A percentile compares a stretch with the other conserved stretches of the same genome.
Conservation (phyloP, 2,329 filamentous ascomycete genomes). For the Fusarium brevicatenulatum region DNA sequence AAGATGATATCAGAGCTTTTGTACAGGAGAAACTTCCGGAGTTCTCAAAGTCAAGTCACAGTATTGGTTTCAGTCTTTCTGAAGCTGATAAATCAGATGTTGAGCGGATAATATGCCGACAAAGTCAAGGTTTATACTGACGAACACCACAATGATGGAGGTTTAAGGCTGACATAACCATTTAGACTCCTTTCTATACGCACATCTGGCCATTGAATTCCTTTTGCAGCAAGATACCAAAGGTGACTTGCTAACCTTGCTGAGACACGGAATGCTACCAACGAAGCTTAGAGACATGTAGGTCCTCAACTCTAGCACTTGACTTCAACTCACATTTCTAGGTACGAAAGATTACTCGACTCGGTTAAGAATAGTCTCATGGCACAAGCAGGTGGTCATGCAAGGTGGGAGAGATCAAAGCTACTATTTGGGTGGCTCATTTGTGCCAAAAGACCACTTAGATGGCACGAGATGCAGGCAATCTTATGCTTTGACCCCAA, state of each 20-base stretch:
- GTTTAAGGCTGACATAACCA: too few species aligned
- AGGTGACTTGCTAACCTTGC: fast-evolving
- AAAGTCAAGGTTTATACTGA: neutral
- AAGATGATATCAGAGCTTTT: neutral
- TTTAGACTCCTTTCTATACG: neutral
- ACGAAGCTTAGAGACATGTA: neutral
- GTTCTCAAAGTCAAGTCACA: neutral
- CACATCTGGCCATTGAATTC: neutral
- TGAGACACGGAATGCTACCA: neutral
- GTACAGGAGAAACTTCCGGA: neutral
- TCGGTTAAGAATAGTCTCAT: neutral
- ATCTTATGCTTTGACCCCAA: neutral
- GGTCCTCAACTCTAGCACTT: fast-evolving
- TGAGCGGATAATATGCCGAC: neutral
- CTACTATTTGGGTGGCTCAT: neutral
- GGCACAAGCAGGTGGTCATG: fast-evolving
- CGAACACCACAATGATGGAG: too few species aligned
- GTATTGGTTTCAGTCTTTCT: neutral
- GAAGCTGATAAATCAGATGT: neutral
- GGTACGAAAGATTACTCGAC: neutral
- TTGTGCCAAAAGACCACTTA: neutral
- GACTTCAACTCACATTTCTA: fast-evolving
- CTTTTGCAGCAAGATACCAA: neutral
- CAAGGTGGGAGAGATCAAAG: neutral
- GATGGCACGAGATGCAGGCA: slow-evolving; percentile 12